A percentile compares a stretch with the other conserved stretches of the same genome.
Evolutionary conservation across 2,329 filamentous ascomycete species (phyloP).

Genomic region (Pseudocercospora vitis): DNA sequence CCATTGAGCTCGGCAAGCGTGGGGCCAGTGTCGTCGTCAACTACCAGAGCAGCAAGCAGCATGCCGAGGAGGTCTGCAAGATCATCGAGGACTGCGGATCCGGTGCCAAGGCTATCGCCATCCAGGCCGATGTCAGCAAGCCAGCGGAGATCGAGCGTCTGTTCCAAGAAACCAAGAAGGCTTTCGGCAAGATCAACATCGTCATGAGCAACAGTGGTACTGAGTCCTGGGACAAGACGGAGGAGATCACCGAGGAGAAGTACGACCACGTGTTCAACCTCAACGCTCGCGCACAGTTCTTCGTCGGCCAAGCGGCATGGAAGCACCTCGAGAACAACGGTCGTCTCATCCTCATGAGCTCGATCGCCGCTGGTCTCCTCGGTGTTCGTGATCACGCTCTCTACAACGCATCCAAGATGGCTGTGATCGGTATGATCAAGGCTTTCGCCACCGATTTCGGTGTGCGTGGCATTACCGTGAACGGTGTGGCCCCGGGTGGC

Average conservation of each 20-base stretch:
- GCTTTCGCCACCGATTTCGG: constrained; percentile 71
- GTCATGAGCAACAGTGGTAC: constrained; percentile 60
- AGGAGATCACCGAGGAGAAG: constrained; percentile 68
- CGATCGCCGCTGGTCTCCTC: constrained; percentile 66
- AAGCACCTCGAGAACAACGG: constrained; percentile 69
- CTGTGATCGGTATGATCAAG: constrained; percentile 71
- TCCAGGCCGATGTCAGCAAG: constrained; percentile 60
- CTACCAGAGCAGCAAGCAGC: constrained; percentile 56
- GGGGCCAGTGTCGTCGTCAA: constrained; percentile 67
- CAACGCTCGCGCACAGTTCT: constrained; percentile 72
- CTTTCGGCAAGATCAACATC: constrained; percentile 48
- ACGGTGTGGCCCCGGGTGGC: constrained; percentile 69
- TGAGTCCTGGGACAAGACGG: constrained; percentile 66
- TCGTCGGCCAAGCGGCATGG: constrained; percentile 73
- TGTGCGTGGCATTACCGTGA: constrained; percentile 66
- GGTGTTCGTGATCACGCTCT: constrained; percentile 70
- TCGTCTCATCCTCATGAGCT: constrained; percentile 72
- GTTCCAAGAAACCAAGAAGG: constrained; percentile 46
- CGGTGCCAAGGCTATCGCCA: constrained; percentile 55
- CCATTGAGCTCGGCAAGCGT: constrained; percentile 65
- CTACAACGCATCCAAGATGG: constrained; percentile 71
- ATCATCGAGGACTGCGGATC: constrained; percentile 49
- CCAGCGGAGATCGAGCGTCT: constrained; percentile 60
- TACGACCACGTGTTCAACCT: constrained; percentile 70
- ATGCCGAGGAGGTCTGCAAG: constrained; percentile 51